These are phyloP conservation scores for Lepidium campestre DNA, from an alignment of 441 rosid genomes.

Conservation along the genomic window DNA sequence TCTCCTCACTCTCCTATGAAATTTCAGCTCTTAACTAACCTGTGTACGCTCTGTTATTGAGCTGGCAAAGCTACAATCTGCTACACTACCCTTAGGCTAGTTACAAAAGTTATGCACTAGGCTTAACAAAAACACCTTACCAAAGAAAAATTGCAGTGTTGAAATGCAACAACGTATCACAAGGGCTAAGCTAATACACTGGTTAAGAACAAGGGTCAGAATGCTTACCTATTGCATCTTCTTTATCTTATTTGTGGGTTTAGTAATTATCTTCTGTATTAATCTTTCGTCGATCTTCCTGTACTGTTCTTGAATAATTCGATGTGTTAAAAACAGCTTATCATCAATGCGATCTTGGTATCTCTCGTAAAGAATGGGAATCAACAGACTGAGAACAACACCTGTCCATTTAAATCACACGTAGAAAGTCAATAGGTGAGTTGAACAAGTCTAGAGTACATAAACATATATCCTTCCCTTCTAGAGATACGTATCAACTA, in stretches of 20 bases:
- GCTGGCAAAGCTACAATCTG: background rate
- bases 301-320: slow-evolving; percentile 41
- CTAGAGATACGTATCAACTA: background rate
- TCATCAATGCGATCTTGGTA: slow-evolving; percentile 63
- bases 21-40: background rate
- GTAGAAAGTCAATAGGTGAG: background rate
- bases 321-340: slow-evolving; percentile 42
- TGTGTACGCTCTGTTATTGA: background rate
- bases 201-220: background rate
- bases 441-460: background rate
- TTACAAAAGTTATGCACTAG: background rate
- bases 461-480: background rate
- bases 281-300: slow-evolving; percentile 43
- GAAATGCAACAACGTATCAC: background rate
- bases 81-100: background rate
- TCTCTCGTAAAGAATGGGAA: slow-evolving; percentile 67
- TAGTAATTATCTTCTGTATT: slow-evolving; percentile 23
- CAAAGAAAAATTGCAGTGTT: background rate
- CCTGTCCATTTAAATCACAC: slow-evolving; percentile 35
- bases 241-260: slow-evolving; percentile 53
- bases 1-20: background rate
- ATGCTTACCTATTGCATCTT: slow-evolving; percentile 65
- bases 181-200: background rate
- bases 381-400: slow-evolving; percentile 56
- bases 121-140: background rate